phyloP scores from a whole-genome alignment of 352 stramenopile genomes.

The Pythium aphanidermatum region DNA sequence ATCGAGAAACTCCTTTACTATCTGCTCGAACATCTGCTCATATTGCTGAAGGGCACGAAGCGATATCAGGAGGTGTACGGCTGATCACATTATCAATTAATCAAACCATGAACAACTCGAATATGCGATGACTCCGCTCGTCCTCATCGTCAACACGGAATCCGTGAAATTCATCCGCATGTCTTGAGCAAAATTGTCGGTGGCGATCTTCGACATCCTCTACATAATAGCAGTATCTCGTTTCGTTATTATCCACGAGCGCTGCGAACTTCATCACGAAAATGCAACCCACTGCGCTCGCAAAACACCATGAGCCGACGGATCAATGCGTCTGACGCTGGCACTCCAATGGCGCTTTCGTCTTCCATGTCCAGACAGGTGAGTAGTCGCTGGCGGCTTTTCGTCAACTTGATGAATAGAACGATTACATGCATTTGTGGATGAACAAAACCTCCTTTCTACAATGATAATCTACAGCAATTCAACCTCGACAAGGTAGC shows the following conservation, averaged over 20 bases:
- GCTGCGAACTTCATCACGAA: too few species aligned
- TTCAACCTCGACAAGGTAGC: constrained; percentile 19
- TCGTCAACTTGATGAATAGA: too few species aligned
- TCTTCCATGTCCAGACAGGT: too few species aligned
- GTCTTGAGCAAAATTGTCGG: constrained; percentile 8
- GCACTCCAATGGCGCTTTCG: constrained; percentile 1
- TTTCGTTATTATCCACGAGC: too few species aligned
- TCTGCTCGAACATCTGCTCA: constrained; percentile 41
- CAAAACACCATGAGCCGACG: constrained; percentile 9
- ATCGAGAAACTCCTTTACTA: constrained; percentile 34
- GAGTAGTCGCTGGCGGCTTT: too few species aligned
- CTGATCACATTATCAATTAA: background rate
- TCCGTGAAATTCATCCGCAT: constrained; percentile 32
- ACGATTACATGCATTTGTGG: background rate
- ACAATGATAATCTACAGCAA: too few species aligned
- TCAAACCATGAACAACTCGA: constrained; percentile 40
- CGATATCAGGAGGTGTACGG: background rate
- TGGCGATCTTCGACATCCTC: constrained; percentile 8
- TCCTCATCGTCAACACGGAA: constrained; percentile 19
- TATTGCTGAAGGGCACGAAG: constrained; percentile 27
- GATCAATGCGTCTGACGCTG: constrained; percentile 4
- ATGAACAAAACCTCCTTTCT: background rate
- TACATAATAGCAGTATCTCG: too few species aligned
- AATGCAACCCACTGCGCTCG: too few species aligned
- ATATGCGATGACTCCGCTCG: constrained; percentile 34